Conservation (phyloP, 306 rosid genomes). For the Dryas drummondii region DNA sequence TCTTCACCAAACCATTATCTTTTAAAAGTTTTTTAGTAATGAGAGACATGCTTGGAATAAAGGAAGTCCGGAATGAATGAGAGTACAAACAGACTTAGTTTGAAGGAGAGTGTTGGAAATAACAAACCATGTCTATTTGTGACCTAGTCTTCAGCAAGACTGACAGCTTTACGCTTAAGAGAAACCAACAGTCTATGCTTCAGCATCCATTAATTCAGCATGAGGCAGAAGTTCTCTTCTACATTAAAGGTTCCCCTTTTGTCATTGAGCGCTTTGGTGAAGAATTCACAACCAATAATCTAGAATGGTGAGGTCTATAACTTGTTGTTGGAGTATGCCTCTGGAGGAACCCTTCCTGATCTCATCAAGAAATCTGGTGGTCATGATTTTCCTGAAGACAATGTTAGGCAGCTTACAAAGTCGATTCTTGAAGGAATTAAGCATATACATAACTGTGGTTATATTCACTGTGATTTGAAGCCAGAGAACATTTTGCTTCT, state of each 20-base stretch:
- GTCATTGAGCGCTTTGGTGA: conserved; percentile 26
- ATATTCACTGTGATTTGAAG: conserved; percentile 19
- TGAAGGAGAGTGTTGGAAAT: too few relatives aligned
- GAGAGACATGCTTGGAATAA: too few relatives aligned
- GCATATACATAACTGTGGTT: conserved; percentile 7
- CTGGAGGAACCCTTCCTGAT: conserved; percentile 32
- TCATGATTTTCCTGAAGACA: background rate
- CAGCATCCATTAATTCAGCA: too few relatives aligned
- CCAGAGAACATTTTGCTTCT: conserved; percentile 17
- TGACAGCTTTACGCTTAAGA: too few relatives aligned
- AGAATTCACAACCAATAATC: conserved; percentile 16
- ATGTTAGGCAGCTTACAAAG: background rate
- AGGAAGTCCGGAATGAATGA: too few relatives aligned
- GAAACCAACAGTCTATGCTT: too few relatives aligned
- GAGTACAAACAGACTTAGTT: too few relatives aligned
- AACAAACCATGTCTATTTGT: too few relatives aligned
- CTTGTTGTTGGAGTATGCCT: conserved; percentile 32
- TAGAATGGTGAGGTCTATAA: conserved; percentile 27
- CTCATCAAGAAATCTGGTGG: conserved; percentile 15
- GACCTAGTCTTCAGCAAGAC: too few relatives aligned
- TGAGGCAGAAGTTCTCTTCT: conserved; percentile 23
- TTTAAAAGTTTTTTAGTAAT: too few relatives aligned
- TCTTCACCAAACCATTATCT: background rate
- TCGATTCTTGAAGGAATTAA: conserved; percentile 16
- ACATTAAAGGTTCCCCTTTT: conserved; percentile 14